Evolutionary conservation across 192 early-diverging fungal species (phyloP), one percentile per base, ranked within the genome.

Genomic region (Coemansia sp.): DNA sequence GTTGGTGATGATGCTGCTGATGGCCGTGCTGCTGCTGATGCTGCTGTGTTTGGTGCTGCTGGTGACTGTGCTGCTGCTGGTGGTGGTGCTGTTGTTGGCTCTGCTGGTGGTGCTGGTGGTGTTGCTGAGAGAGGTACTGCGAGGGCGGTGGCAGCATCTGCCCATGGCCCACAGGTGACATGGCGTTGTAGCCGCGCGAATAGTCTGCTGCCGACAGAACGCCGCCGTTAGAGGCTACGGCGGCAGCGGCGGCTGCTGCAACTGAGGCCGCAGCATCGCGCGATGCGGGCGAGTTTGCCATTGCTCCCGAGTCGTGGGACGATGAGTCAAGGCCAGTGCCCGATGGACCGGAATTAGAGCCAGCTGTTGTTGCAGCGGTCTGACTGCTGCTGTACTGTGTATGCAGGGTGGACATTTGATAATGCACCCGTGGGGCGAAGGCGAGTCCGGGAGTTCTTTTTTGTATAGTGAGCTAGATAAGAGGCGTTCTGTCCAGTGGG

Each of bases 81-180:
- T 58, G 66, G 17, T 60, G 39, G 3, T 23, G 26, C 14, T 53
- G 47, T 37, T 66, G 64, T 13, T 66, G 64, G 47, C 57, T 53
- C 50, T 71, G 69, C 38, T 46, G 49, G 37, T 81, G 79, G 43
- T 70, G 68, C 46, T 70, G 68, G 26, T 62, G 67, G 30, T 42
- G 49, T 47, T 66, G 64, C 62, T 82, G 79, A 42, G 70, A 49
- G 47, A 77, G 80, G 33, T 69, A 67, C 39, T 76, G 75, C 37
- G 71, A 62, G 10, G 80, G 80, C 59, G 80, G 80, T 26, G 80
- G 75, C 72, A 77, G 67, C 67, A 77, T 72, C 67, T 83, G 80
- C 26, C 73, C 67, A 58, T 83, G 80, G 52, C 60, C 35, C 7
- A 66, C 67, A 0, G 80, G 73, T 4, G 80, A 67, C 75, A 83